Evolutionary conservation across 306 rosid genomes (phyloP).

Genomic region (Abrus precatorius): DNA sequence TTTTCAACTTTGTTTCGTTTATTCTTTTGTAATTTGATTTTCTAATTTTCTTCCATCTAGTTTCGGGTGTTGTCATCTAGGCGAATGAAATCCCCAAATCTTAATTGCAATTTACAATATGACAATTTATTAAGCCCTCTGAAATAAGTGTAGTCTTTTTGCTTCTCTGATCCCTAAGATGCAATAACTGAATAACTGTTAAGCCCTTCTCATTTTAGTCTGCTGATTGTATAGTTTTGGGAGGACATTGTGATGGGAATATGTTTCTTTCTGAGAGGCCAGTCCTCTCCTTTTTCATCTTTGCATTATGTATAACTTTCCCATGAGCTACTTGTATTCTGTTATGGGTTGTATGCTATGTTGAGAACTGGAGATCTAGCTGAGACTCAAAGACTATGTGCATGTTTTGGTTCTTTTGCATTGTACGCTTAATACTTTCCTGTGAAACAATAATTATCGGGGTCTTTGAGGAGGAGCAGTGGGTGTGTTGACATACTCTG

Average conservation of each 20-base stretch:
- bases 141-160: neutral
- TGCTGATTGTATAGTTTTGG: neutral
- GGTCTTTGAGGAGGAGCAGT: neutral
- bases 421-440: neutral
- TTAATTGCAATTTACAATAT: neutral
- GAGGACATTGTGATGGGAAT: neutral
- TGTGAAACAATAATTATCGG: neutral
- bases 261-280: conserved; percentile 15
- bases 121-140: neutral
- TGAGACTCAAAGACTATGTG: neutral
- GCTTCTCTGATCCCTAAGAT: neutral
- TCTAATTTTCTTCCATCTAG: neutral
- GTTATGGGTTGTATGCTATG: conserved; percentile 16
- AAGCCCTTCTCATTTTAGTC: neutral
- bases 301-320: neutral
- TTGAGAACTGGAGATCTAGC: neutral
- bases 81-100: neutral
- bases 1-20: neutral
- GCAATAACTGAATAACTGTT: conserved; percentile 6
- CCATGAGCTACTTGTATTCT: neutral
- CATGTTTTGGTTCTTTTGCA: neutral
- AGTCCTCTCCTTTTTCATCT: neutral
- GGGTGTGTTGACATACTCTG: neutral
- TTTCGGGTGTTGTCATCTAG: neutral
- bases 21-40: neutral